phyloP scores from a whole-genome alignment of 2,329 filamentous ascomycete species.

The Aureobasidium sp. region DNA sequence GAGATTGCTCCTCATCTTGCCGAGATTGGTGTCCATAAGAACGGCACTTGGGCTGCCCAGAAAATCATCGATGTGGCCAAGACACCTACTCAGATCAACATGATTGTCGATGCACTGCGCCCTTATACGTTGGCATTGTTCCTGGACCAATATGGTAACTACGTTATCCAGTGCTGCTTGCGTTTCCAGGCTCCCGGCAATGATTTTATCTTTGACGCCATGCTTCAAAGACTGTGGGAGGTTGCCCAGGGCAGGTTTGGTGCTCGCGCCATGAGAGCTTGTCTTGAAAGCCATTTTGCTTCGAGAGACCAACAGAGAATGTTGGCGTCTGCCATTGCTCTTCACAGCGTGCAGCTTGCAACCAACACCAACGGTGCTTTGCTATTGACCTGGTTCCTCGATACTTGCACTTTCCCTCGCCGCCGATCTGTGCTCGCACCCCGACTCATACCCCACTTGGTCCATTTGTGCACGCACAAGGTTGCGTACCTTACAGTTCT shows the following conservation, averaged over 20 bases:
- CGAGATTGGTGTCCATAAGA: slow-evolving; percentile 97
- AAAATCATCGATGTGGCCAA: slow-evolving; percentile 98
- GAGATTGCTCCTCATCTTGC: slow-evolving; percentile 87
- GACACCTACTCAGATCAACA: slow-evolving; percentile 67
- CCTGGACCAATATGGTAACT: slow-evolving; percentile 97
- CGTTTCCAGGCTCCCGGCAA: slow-evolving; percentile 85
- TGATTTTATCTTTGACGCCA: slow-evolving; percentile 95
- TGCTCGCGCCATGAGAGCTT: slow-evolving; percentile 91
- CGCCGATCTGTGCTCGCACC: slow-evolving; percentile 87
- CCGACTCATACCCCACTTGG: slow-evolving; percentile 81
- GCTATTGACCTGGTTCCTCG: slow-evolving; percentile 92
- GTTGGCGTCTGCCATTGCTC: slow-evolving; percentile 87
- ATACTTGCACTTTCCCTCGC: slow-evolving; percentile 91
- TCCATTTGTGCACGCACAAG: slow-evolving; percentile 96
- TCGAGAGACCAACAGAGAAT: slow-evolving; percentile 93
- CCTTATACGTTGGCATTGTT: slow-evolving; percentile 87
- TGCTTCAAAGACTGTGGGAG: slow-evolving; percentile 91
- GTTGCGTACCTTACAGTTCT: slow-evolving; percentile 94
- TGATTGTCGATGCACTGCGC: slow-evolving; percentile 76
- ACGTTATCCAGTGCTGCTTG: slow-evolving; percentile 91
- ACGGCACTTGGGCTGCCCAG: slow-evolving; percentile 97
- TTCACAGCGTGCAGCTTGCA: slow-evolving; percentile 91
- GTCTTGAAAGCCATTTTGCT: slow-evolving; percentile 88
- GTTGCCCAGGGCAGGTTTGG: slow-evolving; percentile 88
- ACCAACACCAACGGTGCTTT: slow-evolving; percentile 94